Percentiles rank a stretch among this genome's conserved stretches.
Evolutionary conservation across 2,329 filamentous ascomycete genomes (phyloP).

Genomic region (Talaromyces sp.): DNA sequence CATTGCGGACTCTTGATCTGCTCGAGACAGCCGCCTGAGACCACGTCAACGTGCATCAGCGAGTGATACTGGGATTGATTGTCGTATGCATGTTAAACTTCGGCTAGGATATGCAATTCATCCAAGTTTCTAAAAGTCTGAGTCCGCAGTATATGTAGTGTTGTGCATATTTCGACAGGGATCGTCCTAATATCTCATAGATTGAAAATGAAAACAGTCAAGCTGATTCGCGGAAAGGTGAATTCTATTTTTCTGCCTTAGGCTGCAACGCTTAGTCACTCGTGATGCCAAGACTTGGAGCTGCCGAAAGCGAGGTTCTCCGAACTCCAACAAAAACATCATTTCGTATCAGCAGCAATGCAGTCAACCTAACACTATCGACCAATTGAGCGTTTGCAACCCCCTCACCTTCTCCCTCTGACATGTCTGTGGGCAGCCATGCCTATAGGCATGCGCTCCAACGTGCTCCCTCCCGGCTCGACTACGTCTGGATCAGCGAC

Average conservation of each 20-base stretch:
- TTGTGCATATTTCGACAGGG: neutral
- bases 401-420: constrained; percentile 21
- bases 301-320: constrained; percentile 4
- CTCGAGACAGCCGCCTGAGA: neutral
- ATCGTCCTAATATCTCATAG: neutral
- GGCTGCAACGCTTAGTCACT: constrained; percentile 8
- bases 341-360: neutral
- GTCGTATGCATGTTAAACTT: neutral
- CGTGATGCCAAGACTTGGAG: constrained; percentile 12
- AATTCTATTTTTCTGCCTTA: neutral
- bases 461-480: constrained; percentile 26
- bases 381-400: constrained; percentile 4
- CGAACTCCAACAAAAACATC: constrained; percentile 4
- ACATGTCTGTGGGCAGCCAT: constrained; percentile 44
- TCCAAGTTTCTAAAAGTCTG: neutral
- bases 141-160: neutral
- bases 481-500: constrained; percentile 47
- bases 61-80: neutral
- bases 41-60: constrained; percentile 1
- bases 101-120: neutral
- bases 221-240: neutral
- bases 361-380: neutral
- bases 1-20: neutral
- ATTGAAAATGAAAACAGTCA: neutral
- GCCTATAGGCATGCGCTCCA: constrained; percentile 39